A percentile compares a stretch with the other conserved stretches of the same genome.
These are phyloP conservation scores for Penicillium concentricum DNA, from an alignment of 2,329 filamentous ascomycete species.

Conservation along the genomic window DNA sequence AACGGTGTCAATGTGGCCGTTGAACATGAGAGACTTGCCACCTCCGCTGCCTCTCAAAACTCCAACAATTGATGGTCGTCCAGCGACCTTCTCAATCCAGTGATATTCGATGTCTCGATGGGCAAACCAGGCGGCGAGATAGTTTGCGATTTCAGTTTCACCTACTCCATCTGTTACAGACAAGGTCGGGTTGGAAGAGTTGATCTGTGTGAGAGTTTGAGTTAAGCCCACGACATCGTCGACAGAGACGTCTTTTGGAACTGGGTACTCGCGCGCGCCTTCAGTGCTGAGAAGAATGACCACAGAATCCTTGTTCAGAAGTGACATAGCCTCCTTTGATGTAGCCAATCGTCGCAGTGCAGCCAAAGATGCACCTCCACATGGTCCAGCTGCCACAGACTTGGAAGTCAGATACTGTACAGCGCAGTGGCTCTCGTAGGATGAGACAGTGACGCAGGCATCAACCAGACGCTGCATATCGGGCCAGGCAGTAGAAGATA, in stretches of 20 bases:
- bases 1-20: conserved; percentile 56
- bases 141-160: conserved; percentile 49
- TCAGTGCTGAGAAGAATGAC: conserved; percentile 69
- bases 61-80: conserved; percentile 53
- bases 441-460: conserved; percentile 59
- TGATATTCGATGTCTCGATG: conserved; percentile 53
- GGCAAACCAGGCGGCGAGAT: conserved; percentile 52
- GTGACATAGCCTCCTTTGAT: conserved; percentile 23
- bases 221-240: conserved; percentile 48
- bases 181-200: conserved; percentile 51
- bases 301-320: conserved; percentile 49
- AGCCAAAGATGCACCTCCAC: conserved; percentile 57
- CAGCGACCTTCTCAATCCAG: conserved; percentile 48
- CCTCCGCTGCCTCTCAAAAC: conserved; percentile 48
- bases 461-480: conserved; percentile 59
- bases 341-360: conserved; percentile 54
- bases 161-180: conserved; percentile 46
- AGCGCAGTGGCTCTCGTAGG: conserved; percentile 61
- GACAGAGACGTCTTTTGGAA: conserved; percentile 43
- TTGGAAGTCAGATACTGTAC: conserved; percentile 52
- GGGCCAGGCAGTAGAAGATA: conserved; percentile 66
- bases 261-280: conserved; percentile 55
- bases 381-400: conserved; percentile 58
- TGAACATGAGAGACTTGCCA: conserved; percentile 53
- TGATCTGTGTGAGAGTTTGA: conserved; percentile 48